Evolutionary conservation across 768 basidiomycete species (phyloP).

Genomic region (Leccinum longicurvipes): DNA sequence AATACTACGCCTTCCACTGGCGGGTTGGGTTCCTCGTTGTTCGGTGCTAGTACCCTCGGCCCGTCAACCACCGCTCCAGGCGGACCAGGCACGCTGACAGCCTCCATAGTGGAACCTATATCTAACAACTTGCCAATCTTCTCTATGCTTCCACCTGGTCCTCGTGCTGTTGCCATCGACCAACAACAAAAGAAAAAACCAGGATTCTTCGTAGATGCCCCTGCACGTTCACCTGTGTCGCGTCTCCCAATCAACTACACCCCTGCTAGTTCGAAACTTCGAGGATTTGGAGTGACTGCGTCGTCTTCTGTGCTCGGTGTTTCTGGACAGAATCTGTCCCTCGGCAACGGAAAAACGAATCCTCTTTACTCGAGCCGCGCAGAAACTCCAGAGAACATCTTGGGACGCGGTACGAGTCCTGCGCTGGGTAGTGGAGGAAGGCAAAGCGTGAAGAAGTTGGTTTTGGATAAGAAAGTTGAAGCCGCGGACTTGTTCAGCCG

Average conservation of each 20-base stretch:
- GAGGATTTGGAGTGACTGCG: constrained; percentile 58
- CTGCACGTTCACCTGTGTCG: constrained; percentile 67
- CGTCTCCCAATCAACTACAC: constrained; percentile 64
- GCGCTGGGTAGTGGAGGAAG: constrained; percentile 65
- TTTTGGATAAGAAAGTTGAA: constrained; percentile 81
- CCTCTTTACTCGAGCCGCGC: constrained; percentile 51
- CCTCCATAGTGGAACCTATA: constrained; percentile 87
- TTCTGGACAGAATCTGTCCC: constrained; percentile 36
- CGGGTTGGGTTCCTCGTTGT: constrained; percentile 37
- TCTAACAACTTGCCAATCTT: constrained; percentile 69
- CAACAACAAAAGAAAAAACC: constrained; percentile 70
- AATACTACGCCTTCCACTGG: constrained; percentile 41
- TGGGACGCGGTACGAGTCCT: constrained; percentile 55
- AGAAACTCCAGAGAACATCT: constrained; percentile 59
- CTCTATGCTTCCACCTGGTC: constrained; percentile 70
- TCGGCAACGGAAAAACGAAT: constrained; percentile 54
- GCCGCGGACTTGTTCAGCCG: constrained; percentile 66
- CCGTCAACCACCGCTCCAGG: constrained; percentile 42
- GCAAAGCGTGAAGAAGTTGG: constrained; percentile 90
- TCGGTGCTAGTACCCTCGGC: constrained; percentile 37
- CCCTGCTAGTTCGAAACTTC: constrained; percentile 59
- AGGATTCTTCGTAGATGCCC: constrained; percentile 73
- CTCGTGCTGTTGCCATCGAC: constrained; percentile 59
- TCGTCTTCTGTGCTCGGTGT: constrained; percentile 34
- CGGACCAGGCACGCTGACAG: constrained; percentile 62